phyloP scores from a whole-genome alignment of 129 eudicot species.

The Apium graveolens region DNA sequence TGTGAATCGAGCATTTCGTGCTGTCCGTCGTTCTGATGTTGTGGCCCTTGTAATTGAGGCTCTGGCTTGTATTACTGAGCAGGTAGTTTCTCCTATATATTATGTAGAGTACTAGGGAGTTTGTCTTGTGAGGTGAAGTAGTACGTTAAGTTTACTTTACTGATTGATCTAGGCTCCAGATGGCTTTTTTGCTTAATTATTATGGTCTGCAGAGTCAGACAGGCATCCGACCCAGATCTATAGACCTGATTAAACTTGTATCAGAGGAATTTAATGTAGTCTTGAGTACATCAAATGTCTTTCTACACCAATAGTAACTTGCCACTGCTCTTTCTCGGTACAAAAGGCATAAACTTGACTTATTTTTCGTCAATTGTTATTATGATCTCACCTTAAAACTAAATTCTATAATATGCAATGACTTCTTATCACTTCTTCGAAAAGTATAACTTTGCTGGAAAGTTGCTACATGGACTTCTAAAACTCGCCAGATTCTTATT shows the following conservation, averaged over 20 bases:
- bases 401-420: neutral
- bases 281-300: neutral
- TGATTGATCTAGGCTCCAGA: neutral
- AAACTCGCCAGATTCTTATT: neutral
- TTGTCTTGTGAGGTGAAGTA: neutral
- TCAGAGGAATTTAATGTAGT: neutral
- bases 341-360: neutral
- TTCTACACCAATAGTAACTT: neutral
- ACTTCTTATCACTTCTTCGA: neutral
- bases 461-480: neutral
- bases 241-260: neutral
- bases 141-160: neutral
- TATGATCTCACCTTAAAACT: neutral
- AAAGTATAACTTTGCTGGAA: neutral
- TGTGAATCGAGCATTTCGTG: conserved; percentile 94
- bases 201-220: neutral
- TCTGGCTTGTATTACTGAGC: conserved; percentile 97
- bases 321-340: neutral
- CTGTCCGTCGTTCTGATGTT: conserved; percentile 93
- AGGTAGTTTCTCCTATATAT: conserved; percentile 37
- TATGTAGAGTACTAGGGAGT: neutral
- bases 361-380: neutral
- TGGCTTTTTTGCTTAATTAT: neutral
- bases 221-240: neutral
- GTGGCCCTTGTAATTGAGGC: conserved; percentile 97